Evolutionary conservation across 345 rosid species (phyloP).

Genomic region (Capsella bursapastoris): DNA sequence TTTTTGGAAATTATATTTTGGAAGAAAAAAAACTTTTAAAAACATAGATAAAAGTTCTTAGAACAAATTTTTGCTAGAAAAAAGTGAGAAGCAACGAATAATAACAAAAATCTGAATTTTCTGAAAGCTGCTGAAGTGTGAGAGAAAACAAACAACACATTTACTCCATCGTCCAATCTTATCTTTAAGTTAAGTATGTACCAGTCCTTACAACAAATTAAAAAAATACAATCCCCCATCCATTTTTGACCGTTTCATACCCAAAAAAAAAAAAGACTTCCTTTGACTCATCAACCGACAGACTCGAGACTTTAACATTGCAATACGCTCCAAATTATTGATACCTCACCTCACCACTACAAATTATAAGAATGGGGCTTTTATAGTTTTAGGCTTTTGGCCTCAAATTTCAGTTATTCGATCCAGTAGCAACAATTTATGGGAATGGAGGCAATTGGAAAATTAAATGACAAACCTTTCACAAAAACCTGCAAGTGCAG

Average conservation of each 20-base stretch:
- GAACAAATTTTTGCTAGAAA: not conserved
- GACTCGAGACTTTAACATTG: not conserved
- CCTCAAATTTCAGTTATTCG: not conserved
- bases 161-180: constrained; percentile 42
- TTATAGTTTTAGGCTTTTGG: not conserved
- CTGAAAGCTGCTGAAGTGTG: constrained; percentile 40
- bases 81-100: constrained; percentile 23
- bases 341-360: not conserved
- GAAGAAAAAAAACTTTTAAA: not conserved
- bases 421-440: not conserved
- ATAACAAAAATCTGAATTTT: constrained; percentile 21
- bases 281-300: constrained; percentile 33
- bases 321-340: not conserved
- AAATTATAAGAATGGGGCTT: not conserved
- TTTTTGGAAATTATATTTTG: not conserved
- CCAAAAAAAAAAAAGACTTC: not conserved
- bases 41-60: not conserved
- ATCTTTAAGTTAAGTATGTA: constrained; percentile 27
- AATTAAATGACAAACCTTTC: not conserved
- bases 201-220: not conserved
- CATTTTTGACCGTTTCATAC: constrained; percentile 35
- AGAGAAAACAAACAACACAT: constrained; percentile 31
- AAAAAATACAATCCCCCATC: not conserved
- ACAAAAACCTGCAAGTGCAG: not conserved
- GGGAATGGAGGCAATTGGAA: not conserved